Conservation (phyloP, 2,329 filamentous ascomycete genomes). For the Clonostachys sp. region DNA sequence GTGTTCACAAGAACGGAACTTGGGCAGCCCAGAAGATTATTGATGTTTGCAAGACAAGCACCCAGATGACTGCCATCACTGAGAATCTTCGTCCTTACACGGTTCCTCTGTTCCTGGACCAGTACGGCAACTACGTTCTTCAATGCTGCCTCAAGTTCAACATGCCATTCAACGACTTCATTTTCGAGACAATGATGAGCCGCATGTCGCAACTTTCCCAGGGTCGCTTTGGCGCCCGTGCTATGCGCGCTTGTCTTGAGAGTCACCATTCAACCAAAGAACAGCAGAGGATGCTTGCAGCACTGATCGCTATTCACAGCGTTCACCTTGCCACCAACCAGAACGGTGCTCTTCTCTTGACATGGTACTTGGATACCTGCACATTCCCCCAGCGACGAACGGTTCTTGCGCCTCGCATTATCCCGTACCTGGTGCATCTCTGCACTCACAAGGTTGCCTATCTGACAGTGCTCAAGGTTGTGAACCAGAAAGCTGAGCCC, state of each 20-base stretch:
- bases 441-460: conserved; percentile 99
- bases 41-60: conserved; percentile 82
- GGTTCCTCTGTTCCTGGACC: conserved; percentile 88
- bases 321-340: conserved; percentile 94
- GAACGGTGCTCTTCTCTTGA: conserved; percentile 88
- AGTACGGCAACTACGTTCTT: conserved; percentile 97
- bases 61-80: conserved; percentile 80
- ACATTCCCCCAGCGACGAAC: conserved; percentile 89
- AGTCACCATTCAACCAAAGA: conserved; percentile 94
- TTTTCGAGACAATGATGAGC: conserved; percentile 95
- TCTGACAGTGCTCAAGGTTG: conserved; percentile 93
- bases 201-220: conserved; percentile 92
- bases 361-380: conserved; percentile 98
- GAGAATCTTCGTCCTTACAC: conserved; percentile 82
- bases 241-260: conserved; percentile 94
- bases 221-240: conserved; percentile 88
- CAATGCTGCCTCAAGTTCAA: conserved; percentile 95
- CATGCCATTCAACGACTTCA: conserved; percentile 86
- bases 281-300: conserved; percentile 91
- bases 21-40: conserved; percentile 99
- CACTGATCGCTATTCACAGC: conserved; percentile 92
- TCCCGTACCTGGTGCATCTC: conserved; percentile 88
- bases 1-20: conserved; percentile 97
- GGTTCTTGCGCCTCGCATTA: conserved; percentile 84
- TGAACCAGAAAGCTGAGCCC: conserved; percentile 93